Percentiles rank a stretch among this genome's conserved stretches.
These are phyloP conservation scores for Glebionis coronaria DNA, from an alignment of 129 eudicot genomes.

Conservation along the genomic window DNA sequence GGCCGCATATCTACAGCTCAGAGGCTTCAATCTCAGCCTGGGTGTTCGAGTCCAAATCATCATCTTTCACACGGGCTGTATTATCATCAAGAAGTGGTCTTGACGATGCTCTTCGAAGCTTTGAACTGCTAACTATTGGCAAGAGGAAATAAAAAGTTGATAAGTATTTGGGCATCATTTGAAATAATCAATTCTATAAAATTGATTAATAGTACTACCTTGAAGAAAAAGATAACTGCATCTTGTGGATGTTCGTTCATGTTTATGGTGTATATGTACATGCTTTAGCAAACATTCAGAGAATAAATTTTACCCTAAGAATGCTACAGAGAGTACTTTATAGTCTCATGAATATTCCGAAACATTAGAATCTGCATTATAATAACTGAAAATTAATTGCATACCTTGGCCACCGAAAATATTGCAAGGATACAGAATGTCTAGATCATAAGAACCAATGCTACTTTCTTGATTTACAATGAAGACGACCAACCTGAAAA, in stretches of 20 bases:
- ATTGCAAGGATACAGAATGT: no score
- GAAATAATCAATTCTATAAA: neutral
- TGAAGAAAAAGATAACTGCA: slow-evolving; percentile 26
- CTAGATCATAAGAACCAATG: no score
- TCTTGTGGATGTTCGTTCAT: slow-evolving; percentile 28
- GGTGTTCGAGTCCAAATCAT: slow-evolving; percentile 82
- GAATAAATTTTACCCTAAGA: no score
- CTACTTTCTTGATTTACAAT: no score
- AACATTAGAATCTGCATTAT: no score
- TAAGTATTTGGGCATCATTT: neutral
- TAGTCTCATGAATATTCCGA: no score
- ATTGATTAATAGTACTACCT: slow-evolving; percentile 21
- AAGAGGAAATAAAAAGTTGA: slow-evolving; percentile 53
- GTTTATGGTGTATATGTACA: no score
- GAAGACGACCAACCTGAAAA: no score
- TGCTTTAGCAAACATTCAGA: no score
- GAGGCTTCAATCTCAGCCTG: slow-evolving; percentile 80
- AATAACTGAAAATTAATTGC: no score
- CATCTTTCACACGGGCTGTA: slow-evolving; percentile 67
- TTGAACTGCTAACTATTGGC: slow-evolving; percentile 82
- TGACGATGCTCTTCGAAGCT: slow-evolving; percentile 84
- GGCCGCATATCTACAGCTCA: slow-evolving; percentile 68
- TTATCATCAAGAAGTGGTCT: slow-evolving; percentile 57
- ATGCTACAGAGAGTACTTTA: no score
- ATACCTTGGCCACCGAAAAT: no score